Conservation (phyloP, 108 stramenopile species). For the Cyclostephanos invisitatus region DNA sequence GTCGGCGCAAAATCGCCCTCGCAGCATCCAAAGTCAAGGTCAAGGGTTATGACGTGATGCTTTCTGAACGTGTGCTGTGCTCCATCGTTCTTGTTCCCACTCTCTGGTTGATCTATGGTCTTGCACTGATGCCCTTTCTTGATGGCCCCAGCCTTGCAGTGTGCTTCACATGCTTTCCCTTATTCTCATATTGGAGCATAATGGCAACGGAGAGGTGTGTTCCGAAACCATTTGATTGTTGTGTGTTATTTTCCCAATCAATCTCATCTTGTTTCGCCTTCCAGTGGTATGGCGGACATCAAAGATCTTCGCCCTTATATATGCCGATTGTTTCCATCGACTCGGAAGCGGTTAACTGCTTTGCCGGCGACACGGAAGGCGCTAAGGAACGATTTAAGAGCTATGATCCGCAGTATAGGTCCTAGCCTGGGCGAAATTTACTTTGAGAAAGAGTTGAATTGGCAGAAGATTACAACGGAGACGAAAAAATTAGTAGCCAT, state of each 20-base stretch:
- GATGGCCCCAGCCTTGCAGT: conserved; percentile 83
- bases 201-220: conserved; percentile 88
- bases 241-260: no score
- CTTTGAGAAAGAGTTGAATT: conserved; percentile 76
- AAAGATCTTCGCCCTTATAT: conserved; percentile 91
- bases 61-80: conserved; percentile 92
- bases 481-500: conserved; percentile 34
- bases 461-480: conserved; percentile 64
- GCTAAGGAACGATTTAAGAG: conserved; percentile 70
- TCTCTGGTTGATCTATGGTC: conserved; percentile 89
- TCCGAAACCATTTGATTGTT: no score
- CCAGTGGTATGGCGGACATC: conserved; percentile 92
- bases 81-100: conserved; percentile 95
- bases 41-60: conserved; percentile 91
- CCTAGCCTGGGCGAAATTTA: conserved; percentile 82
- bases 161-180: conserved; percentile 79
- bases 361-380: conserved; percentile 66
- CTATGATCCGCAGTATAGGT: conserved; percentile 72
- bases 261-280: no score
- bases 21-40: conserved; percentile 95
- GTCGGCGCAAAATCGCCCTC: conserved; percentile 87
- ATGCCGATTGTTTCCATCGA: conserved; percentile 75
- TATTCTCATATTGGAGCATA: conserved; percentile 94
- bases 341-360: conserved; percentile 62
- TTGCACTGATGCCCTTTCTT: conserved; percentile 67